Evolutionary conservation across 371 early-diverging fungal genomes (phyloP), one percentile per base, ranked within the genome.

Genomic region (Funneliformis caledonium): DNA sequence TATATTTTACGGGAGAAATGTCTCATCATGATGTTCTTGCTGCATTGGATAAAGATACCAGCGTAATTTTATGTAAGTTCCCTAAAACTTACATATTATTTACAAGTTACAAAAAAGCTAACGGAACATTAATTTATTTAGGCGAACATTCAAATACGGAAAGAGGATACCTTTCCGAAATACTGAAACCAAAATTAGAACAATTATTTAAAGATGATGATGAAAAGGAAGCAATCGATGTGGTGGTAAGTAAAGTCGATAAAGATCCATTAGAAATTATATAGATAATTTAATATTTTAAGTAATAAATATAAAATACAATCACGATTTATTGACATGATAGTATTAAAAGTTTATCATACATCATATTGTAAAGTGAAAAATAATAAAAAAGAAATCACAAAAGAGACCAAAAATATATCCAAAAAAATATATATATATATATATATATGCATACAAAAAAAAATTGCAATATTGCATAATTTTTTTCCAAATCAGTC

Each of bases 1-100:
- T 98, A 67, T 93, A 92, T 82, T 90, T 97, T 52, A 95, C 98
- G 31, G 99, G 98, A 52, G 97, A 97, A 87, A 95, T 97, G 94
- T 89, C 91, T 33, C 97, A 97, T 84, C 97, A 97, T 81, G 96
- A 96, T 76, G 88, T 98, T 2, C 87, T 98, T 67, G 93, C 91
- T 52, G 95, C 95, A 11, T 83, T 93, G 31, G 93, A 91, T 11
- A 88, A 90, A 50, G 87, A 90, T 69, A 94, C 92, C 14, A 94
- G 92, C 74, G 98, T 98, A 14, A 92, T 99, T 72, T 86, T 99
- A 60, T 94, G 97, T 88, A 88, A 87, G 87, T 82, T 22, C 9
- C 33, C 8, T 72, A 31, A 72, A 11, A 72, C 8, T 6, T n/a
- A 3, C 26, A 22, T 6, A 12, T 31, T 31, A 33, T 37, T 52